phyloP scores from a whole-genome alignment of 352 stramenopile species.

The Globisporangium cylindrosporum region DNA sequence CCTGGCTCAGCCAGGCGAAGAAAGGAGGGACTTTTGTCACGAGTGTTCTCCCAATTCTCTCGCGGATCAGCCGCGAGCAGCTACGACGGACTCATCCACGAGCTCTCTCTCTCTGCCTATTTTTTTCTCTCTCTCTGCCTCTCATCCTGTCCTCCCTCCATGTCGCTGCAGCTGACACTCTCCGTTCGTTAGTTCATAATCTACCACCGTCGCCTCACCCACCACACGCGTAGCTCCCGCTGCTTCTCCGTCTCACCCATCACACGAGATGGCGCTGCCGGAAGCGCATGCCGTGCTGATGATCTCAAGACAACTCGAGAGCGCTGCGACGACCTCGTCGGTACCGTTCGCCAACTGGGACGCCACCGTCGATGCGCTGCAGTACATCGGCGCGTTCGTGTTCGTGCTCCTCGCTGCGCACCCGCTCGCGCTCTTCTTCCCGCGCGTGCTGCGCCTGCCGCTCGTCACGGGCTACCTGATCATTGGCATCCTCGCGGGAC shows the following conservation, averaged over 20 bases:
- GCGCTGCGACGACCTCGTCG: neutral
- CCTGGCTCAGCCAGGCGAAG: no score
- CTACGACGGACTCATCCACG: neutral
- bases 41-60: neutral
- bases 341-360: neutral
- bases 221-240: no score
- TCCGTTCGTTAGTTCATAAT: neutral
- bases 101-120: neutral
- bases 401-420: constrained; percentile 24
- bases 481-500: constrained; percentile 50
- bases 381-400: neutral
- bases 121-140: neutral
- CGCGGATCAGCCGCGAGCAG: neutral
- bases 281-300: neutral
- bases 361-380: neutral
- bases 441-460: constrained; percentile 37
- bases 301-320: neutral
- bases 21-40: no score
- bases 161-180: neutral
- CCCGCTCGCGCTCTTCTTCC: constrained; percentile 58
- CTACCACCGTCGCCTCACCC: neutral
- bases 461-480: constrained; percentile 71
- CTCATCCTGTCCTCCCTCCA: neutral
- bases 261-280: neutral
- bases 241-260: no score